A percentile compares a stretch with the other conserved stretches of the same genome.
phyloP scores from a whole-genome alignment of 805 yeast genomes.

The Candida railenensis region DNA sequence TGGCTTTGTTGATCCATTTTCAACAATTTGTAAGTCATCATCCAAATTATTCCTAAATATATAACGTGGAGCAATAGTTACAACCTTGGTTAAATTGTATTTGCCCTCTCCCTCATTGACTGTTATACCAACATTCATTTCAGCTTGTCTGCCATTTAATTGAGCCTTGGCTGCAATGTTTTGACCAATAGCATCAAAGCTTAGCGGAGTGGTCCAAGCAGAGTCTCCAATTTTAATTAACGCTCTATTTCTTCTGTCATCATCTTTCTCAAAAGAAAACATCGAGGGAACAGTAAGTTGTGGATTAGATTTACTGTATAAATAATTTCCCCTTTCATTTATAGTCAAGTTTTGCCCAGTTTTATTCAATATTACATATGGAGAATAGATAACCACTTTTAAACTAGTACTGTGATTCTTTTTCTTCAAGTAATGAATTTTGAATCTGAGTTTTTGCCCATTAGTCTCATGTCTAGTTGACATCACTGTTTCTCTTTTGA shows the following conservation, averaged over 20 bases:
- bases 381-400: conserved; percentile 72
- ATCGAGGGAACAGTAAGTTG: conserved; percentile 54
- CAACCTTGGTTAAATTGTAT: conserved; percentile 72
- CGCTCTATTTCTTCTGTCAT: conserved; percentile 65
- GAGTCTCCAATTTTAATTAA: conserved; percentile 66
- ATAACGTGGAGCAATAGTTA: conserved; percentile 81
- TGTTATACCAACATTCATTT: conserved; percentile 72
- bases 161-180: conserved; percentile 52
- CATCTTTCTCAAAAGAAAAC: conserved; percentile 75
- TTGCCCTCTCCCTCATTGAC: conserved; percentile 84
- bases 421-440: conserved; percentile 59
- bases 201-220: conserved; percentile 66
- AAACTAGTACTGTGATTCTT: conserved; percentile 56
- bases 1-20: conserved; percentile 61
- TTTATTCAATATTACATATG: conserved; percentile 79
- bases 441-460: conserved; percentile 66
- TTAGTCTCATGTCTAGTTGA: conserved; percentile 50
- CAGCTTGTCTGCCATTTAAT: conserved; percentile 49
- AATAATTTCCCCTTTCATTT: conserved; percentile 55
- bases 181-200: conserved; percentile 91
- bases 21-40: conserved; percentile 58
- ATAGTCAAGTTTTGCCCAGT: conserved; percentile 68
- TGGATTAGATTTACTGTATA: conserved; percentile 23
- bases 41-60: conserved; percentile 63
- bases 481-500: conserved; percentile 54